These are phyloP conservation scores for Cryptococcus depauperatus DNA, from an alignment of 1,284 basidiomycete species.

Conservation along the genomic window DNA sequence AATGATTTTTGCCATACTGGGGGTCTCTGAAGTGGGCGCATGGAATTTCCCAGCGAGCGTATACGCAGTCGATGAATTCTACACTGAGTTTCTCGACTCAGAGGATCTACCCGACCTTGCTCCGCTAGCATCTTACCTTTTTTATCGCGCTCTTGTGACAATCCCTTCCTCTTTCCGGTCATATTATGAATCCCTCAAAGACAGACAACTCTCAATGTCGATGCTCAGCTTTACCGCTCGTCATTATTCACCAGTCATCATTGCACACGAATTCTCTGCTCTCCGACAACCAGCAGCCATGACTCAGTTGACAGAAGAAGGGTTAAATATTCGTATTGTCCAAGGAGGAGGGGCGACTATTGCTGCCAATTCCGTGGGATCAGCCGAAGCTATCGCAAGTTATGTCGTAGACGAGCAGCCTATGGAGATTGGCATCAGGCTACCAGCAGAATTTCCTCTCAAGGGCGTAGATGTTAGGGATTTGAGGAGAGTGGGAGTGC, in stretches of 20 bases:
- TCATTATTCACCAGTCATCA: slow-evolving; percentile 86
- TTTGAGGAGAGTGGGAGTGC: slow-evolving; percentile 74
- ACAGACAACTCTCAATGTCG: slow-evolving; percentile 70
- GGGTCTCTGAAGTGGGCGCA: slow-evolving; percentile 42
- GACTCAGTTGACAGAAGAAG: slow-evolving; percentile 68
- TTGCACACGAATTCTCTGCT: slow-evolving; percentile 69
- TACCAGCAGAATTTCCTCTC: slow-evolving; percentile 87
- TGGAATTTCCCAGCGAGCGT: slow-evolving; percentile 50
- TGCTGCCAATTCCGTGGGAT: slow-evolving; percentile 46
- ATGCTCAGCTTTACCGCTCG: slow-evolving; percentile 71
- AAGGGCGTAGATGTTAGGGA: slow-evolving; percentile 82
- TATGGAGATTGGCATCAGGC: slow-evolving; percentile 79
- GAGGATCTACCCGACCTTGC: slow-evolving; percentile 51
- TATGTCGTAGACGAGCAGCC: slow-evolving; percentile 92
- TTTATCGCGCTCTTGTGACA: slow-evolving; percentile 71
- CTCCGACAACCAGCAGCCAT: slow-evolving; percentile 60
- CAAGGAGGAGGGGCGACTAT: slow-evolving; percentile 62
- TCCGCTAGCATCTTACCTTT: slow-evolving; percentile 78
- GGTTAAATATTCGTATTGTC: slow-evolving; percentile 68
- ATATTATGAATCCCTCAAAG: slow-evolving; percentile 82
- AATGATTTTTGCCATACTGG: slow-evolving; percentile 61
- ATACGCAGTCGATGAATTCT: slow-evolving; percentile 80
- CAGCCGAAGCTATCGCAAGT: slow-evolving; percentile 45
- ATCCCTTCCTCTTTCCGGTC: slow-evolving; percentile 73
- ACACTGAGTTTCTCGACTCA: slow-evolving; percentile 60